Conservation (phyloP, 331 rosid genomes). For the Acacia concinna region DNA sequence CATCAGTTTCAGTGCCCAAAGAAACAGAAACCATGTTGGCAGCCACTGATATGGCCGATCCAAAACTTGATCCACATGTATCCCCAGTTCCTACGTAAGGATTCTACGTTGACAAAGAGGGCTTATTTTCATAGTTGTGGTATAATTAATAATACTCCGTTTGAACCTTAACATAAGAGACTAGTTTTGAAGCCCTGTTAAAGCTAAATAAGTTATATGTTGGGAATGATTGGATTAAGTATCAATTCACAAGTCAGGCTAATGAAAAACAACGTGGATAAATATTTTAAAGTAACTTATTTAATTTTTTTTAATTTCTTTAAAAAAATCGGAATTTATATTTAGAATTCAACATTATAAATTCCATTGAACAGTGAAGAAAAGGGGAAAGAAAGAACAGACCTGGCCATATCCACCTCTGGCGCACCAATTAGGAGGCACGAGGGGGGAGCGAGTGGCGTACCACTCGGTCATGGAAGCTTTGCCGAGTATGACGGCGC, state of each 20-base stretch:
- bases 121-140: background rate
- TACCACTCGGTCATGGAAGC: slow-evolving; percentile 53
- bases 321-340: no score
- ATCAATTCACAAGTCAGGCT: no score
- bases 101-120: slow-evolving; percentile 33
- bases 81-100: slow-evolving; percentile 44
- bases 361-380: background rate
- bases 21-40: slow-evolving; percentile 56
- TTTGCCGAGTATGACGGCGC: slow-evolving; percentile 67
- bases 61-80: slow-evolving; percentile 65
- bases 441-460: background rate
- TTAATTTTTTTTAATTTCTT: no score
- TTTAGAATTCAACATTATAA: no score
- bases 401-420: slow-evolving; percentile 16
- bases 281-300: no score
- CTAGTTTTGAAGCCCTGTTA: no score
- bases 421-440: background rate
- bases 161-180: no score
- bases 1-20: slow-evolving; percentile 56
- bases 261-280: no score
- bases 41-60: slow-evolving; percentile 56
- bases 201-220: no score
- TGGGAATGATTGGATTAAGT: no score
- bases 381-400: background rate
- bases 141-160: background rate